Base-by-base conservation (phyloP, 2,329 filamentous ascomycete species). In the Cryphonectria nitschkei region DNA sequence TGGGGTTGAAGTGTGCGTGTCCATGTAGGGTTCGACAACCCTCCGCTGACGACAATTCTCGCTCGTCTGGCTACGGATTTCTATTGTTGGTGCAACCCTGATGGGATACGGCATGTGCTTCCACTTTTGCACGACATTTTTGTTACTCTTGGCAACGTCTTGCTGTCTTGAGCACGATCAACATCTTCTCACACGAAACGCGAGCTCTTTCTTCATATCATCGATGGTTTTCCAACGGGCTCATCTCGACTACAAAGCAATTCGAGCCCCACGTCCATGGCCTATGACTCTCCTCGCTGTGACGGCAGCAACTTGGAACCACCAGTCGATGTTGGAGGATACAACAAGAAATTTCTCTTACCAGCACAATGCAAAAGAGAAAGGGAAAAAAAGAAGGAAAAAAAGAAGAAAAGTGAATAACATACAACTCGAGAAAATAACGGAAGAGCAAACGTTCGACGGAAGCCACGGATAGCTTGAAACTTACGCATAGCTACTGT, bases 121-220 rank as follows among this genome's bases (percentile, higher is more conserved):
- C 26, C 32, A 39, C 16, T 14, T 61, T 65, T 39, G 60, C 61
- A 68, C 61, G 65, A 68, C 65, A 68, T 56, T n/a, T 56, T 56
- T 61, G 65, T 54, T 52, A 56, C 64, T 68, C 65, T 39, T 68
- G 70, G 61, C 66, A 67, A 29, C 60, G n/a, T 39, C 14, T 5
- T 34, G 19, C 37, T 56, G 58, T 62, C 65, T 68, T 54, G 70
- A 68, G 50, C 43, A 60, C 14, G 39, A 41, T 56, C 65, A 37
- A 63, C 29, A 61, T 14, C 37, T n/a, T 26, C 58, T 34, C 26
- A 34, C 26, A 32, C 13, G 26, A 16, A 19, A 34, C 4, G 26
- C 54, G 14, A 58, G 16, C 26, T 58, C 14, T 8, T 34, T 29
- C 32, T 58, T 19, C 13, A 32, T 8, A 29, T 29, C 13, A 29